phyloP scores from a whole-genome alignment of 306 rosid species.

The Malus asiatica region DNA sequence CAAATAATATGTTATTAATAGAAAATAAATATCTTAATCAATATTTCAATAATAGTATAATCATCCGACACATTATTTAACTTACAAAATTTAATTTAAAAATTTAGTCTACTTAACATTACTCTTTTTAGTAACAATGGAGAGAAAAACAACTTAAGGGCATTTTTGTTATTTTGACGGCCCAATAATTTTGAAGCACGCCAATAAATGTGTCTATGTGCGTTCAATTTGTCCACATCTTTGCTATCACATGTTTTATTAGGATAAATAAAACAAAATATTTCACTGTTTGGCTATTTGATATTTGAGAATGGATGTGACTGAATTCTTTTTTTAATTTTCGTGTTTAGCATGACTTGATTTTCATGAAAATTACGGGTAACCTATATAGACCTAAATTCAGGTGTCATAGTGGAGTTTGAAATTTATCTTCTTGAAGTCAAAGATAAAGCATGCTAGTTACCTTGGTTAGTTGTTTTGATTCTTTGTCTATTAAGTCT shows the following conservation, averaged over 20 bases:
- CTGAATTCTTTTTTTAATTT: neutral
- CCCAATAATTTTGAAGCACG: neutral
- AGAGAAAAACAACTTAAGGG: neutral
- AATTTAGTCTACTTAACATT: rapidly evolving
- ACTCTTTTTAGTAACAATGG: neutral
- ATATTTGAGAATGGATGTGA: neutral
- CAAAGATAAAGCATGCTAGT: neutral
- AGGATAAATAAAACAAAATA: no score
- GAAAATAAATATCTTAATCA: no score
- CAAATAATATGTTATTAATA: no score
- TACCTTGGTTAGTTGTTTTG: no score
- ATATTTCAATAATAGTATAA: no score
- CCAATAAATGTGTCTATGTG: neutral
- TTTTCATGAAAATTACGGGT: neutral
- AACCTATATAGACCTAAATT: neutral
- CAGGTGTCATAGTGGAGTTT: no score
- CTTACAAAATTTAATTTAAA: no score
- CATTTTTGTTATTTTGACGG: neutral
- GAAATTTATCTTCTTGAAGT: no score
- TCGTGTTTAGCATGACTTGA: neutral
- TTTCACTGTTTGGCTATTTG: neutral
- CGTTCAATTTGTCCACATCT: neutral
- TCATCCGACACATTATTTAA: no score
- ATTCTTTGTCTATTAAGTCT: no score
- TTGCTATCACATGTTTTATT: neutral